Base-by-base conservation (phyloP, 1,284 basidiomycete genomes). In the Sanghuangporus baumii region DNA sequence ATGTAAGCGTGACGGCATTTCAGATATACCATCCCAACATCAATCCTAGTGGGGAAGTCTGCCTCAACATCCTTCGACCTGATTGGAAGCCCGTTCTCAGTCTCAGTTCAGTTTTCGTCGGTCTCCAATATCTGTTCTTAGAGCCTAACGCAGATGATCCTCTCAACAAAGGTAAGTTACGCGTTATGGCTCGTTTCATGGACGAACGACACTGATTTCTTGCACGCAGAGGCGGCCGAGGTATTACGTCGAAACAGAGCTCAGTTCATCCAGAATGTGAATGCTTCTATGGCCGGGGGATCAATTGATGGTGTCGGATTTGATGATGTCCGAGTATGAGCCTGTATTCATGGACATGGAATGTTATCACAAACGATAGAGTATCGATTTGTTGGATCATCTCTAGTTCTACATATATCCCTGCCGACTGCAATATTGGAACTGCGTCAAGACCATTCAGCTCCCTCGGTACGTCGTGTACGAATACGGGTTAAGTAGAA, bases 11-110 rank as follows among this genome's bases (percentile, higher is more conserved):
- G 12, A 20, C 11, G 34, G 41, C 36, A 41, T 11, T n/a, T 31
- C 67, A 97, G 96, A 98, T 99, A 73, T 99, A 99, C 76, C 97
- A 99, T 74, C 97, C 97, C 1, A 99, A 99, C 72, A 88, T 99
- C 55, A 96, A 99, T 75, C 83, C 98, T 40, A 94, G 98, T 72
- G 96, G 96, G 57, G 98, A 98, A 69, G 94, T 98, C 43, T 96
- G 94, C 77, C 74, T 96, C 71, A 99, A 99, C 79, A 98, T 99
- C 71, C 83, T 99, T 64, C 87, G 97, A 74, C 97, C 99, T 80
- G 97, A 99, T 78, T 99, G 97, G 97, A 99, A 99, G 73, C 97
- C 97, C 14, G 97, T 98, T 3, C 82, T 99, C 59, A 98, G 98
- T 75, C 82, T 98, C 61, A 98, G 95, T 74, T 93, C 94, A 41